Conservation (phyloP, 306 rosid genomes). For the Acacia crassicarpa region DNA sequence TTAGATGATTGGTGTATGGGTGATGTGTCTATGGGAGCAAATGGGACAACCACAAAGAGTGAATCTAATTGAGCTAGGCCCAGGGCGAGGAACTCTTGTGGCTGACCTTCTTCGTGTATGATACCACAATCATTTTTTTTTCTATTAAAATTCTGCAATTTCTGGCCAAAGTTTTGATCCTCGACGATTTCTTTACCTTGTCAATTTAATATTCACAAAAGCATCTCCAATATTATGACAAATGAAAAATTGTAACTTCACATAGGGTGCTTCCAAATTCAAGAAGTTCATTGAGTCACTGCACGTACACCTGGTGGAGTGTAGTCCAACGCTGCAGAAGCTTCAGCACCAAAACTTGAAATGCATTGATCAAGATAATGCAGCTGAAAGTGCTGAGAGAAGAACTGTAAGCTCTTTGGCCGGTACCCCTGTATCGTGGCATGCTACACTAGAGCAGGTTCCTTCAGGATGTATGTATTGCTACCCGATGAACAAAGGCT, state of each 20-base stretch:
- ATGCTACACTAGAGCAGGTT: conserved; percentile 84
- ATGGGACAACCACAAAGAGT: conserved; percentile 80
- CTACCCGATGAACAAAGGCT: conserved; percentile 24
- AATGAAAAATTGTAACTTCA: conserved; percentile 21
- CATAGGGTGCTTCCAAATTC: conserved; percentile 81
- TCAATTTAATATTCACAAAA: neutral
- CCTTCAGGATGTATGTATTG: conserved; percentile 82
- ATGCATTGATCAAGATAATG: conserved; percentile 58
- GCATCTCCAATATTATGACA: neutral
- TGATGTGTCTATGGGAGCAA: conserved; percentile 98
- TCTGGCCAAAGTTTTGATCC: neutral
- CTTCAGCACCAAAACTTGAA: conserved; percentile 78
- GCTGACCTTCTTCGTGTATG: conserved; percentile 88
- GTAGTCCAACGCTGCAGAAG: conserved; percentile 84
- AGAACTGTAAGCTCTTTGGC: conserved; percentile 62
- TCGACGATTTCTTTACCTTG: conserved; percentile 5
- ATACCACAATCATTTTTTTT: conserved; percentile 1
- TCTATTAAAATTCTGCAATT: neutral
- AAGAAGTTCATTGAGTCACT: conserved; percentile 65
- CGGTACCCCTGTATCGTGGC: conserved; percentile 88
- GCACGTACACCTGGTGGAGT: conserved; percentile 85
- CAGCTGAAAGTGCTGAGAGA: conserved; percentile 41
- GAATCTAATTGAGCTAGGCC: conserved; percentile 85
- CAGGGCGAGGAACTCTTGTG: conserved; percentile 97
- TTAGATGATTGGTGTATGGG: conserved; percentile 97